These are phyloP conservation scores for Bipolaris gigantea DNA, from an alignment of 2,329 filamentous ascomycete genomes.

Conservation along the genomic window DNA sequence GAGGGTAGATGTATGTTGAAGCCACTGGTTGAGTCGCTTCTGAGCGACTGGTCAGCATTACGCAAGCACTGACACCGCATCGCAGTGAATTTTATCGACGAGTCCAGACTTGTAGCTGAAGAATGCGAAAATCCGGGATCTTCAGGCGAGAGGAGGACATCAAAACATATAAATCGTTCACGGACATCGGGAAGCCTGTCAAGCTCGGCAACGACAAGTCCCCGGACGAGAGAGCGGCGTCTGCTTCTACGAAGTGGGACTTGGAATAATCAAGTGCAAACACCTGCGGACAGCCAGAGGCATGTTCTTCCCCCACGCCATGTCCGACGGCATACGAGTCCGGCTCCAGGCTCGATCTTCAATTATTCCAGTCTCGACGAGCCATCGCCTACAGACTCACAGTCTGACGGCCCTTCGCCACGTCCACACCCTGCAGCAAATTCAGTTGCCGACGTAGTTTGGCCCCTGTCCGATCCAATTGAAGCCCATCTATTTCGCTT, in stretches of 20 bases:
- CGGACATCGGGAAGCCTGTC: slow-evolving; percentile 3
- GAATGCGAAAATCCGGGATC: slow-evolving; percentile 6
- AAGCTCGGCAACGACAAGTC: neutral
- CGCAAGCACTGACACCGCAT: neutral
- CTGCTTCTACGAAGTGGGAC: neutral
- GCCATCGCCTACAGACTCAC: slow-evolving; percentile 2
- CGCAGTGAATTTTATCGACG: slow-evolving; percentile 24
- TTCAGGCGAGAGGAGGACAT: slow-evolving; percentile 1
- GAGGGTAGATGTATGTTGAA: slow-evolving; percentile 17
- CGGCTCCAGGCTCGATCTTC: slow-evolving; percentile 12
- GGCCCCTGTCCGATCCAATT: slow-evolving; percentile 14
- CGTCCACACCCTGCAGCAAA: neutral
- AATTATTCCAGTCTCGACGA: slow-evolving; percentile 17
- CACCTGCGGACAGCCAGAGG: neutral
- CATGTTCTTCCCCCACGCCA: slow-evolving; percentile 2
- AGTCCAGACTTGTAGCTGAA: slow-evolving; percentile 17
- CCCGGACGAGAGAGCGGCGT: neutral
- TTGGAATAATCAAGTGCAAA: neutral
- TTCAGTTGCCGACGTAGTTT: neutral
- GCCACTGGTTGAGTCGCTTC: neutral
- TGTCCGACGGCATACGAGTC: slow-evolving; percentile 5
- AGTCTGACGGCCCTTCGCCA: slow-evolving; percentile 2
- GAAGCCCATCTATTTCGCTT: slow-evolving; percentile 21
- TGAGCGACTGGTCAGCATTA: neutral
- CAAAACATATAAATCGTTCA: slow-evolving; percentile 1